A percentile compares a stretch with the other conserved stretches of the same genome.
phyloP scores from a whole-genome alignment of 495 filamentous ascomycete species.

The Tuber indicum region DNA sequence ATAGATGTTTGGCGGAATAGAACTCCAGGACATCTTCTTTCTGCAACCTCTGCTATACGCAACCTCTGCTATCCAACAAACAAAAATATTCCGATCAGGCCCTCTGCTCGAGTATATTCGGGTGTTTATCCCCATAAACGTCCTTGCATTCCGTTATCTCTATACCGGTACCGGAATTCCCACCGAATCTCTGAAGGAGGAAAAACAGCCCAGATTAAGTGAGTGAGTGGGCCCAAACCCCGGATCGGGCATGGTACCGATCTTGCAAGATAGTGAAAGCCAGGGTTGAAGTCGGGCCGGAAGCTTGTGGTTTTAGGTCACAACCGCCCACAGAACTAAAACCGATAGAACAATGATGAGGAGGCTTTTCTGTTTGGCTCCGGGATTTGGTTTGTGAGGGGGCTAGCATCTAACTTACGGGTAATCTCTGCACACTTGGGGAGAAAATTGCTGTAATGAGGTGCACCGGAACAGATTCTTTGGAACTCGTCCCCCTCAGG shows the following conservation, averaged over 20 bases:
- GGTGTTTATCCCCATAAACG: neutral
- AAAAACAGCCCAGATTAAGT: neutral
- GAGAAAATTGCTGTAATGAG: neutral
- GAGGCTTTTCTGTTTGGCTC: neutral
- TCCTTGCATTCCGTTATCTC: neutral
- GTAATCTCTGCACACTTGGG: neutral
- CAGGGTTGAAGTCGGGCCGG: neutral
- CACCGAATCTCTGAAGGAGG: neutral
- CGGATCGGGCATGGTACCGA: neutral
- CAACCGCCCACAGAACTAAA: neutral
- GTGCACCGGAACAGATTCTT: neutral
- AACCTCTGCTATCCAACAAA: neutral
- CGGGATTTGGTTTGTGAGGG: neutral
- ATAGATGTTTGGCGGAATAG: neutral
- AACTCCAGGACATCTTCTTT: neutral
- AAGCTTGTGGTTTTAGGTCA: neutral
- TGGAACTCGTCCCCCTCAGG: neutral
- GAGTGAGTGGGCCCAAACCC: neutral
- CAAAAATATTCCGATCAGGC: neutral
- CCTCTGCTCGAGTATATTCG: neutral
- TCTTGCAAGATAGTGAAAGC: neutral
- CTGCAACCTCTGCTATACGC: neutral
- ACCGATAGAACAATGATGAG: neutral
- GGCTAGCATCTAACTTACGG: neutral
- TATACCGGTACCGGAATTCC: neutral